Evolutionary conservation across 1,284 basidiomycete genomes (phyloP).

Genomic region (Pseudozyma flocculosa): DNA sequence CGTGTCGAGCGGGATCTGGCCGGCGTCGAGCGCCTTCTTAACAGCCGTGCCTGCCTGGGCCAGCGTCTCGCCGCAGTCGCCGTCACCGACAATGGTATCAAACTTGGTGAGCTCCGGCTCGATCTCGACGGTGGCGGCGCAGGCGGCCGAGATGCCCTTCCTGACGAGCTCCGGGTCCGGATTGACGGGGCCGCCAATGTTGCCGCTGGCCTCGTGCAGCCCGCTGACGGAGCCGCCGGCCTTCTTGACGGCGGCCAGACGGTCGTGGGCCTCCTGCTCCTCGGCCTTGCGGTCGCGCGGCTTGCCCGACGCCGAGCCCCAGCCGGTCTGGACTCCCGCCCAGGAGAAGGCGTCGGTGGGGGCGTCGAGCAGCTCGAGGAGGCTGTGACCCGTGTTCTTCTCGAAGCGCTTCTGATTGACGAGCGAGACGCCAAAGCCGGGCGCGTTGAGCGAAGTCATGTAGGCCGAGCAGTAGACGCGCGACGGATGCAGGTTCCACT

Average conservation of each 20-base stretch:
- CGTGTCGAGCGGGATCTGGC: conserved; percentile 47
- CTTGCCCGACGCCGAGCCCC: conserved; percentile 40
- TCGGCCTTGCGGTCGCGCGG: conserved; percentile 49
- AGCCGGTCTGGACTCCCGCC: conserved; percentile 58
- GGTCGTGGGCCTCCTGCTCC: conserved; percentile 48
- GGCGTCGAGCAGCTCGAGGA: conserved; percentile 61
- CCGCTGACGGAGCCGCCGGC: conserved; percentile 50
- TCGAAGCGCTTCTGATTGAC: conserved; percentile 60
- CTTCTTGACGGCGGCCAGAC: conserved; percentile 36
- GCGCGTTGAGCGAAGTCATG: conserved; percentile 63
- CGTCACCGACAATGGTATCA: conserved; percentile 60
- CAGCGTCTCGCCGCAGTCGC: conserved; percentile 57
- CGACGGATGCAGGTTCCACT: conserved; percentile 57
- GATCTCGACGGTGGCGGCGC: conserved; percentile 57
- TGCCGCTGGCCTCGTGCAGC: conserved; percentile 35
- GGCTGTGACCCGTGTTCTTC: conserved; percentile 52
- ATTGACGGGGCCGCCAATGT: conserved; percentile 44
- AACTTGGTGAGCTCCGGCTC: conserved; percentile 61
- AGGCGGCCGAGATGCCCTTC: conserved; percentile 56
- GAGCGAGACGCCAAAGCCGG: conserved; percentile 61
- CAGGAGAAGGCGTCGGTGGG: conserved; percentile 60
- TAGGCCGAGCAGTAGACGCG: conserved; percentile 60
- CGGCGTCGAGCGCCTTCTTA: conserved; percentile 43
- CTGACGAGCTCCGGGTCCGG: conserved; percentile 44
- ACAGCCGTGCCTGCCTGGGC: conserved; percentile 46